phyloP scores from a whole-genome alignment of 768 basidiomycete genomes.

The Rhodotorula toruloides region DNA sequence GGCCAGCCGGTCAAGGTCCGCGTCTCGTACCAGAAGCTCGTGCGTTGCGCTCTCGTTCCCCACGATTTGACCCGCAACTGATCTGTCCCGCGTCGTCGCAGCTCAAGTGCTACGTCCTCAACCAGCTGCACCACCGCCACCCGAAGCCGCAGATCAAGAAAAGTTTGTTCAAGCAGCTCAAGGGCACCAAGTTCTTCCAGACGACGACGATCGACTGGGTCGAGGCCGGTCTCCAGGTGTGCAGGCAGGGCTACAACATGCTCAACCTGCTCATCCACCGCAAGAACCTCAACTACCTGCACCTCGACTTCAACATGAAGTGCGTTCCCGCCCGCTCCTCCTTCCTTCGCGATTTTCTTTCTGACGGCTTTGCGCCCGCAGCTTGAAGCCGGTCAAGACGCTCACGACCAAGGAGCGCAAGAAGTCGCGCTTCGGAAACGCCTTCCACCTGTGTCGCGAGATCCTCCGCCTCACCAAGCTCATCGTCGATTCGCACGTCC shows the following conservation, averaged over 20 bases:
- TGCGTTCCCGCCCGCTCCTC: conserved; percentile 48
- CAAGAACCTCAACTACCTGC: conserved; percentile 74
- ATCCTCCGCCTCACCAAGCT: conserved; percentile 96
- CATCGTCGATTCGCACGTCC: conserved; percentile 97
- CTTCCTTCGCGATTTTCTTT: too few relatives aligned
- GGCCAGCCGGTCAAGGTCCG: conserved; percentile 95
- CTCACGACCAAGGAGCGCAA: conserved; percentile 98
- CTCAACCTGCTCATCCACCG: conserved; percentile 96
- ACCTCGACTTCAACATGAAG: conserved; percentile 98
- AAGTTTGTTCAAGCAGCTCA: conserved; percentile 85
- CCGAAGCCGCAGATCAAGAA: conserved; percentile 99
- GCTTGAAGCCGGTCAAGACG: conserved; percentile 88
- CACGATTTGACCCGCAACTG: neutral
- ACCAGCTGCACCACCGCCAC: conserved; percentile 77
- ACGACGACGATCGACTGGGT: conserved; percentile 98
- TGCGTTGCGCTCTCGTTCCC: conserved; percentile 44
- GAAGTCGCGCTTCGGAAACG: conserved; percentile 99
- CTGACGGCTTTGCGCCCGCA: conserved; percentile 77
- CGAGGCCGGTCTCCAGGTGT: conserved; percentile 96
- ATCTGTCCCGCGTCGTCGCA: conserved; percentile 2
- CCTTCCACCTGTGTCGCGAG: conserved; percentile 95
- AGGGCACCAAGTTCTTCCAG: conserved; percentile 99
- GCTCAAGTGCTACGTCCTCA: conserved; percentile 84
- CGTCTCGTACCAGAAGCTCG: conserved; percentile 95
- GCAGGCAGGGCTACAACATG: conserved; percentile 99